Conservation (phyloP, 176 grass and related monocot species). For the Zoysia pacifica region DNA sequence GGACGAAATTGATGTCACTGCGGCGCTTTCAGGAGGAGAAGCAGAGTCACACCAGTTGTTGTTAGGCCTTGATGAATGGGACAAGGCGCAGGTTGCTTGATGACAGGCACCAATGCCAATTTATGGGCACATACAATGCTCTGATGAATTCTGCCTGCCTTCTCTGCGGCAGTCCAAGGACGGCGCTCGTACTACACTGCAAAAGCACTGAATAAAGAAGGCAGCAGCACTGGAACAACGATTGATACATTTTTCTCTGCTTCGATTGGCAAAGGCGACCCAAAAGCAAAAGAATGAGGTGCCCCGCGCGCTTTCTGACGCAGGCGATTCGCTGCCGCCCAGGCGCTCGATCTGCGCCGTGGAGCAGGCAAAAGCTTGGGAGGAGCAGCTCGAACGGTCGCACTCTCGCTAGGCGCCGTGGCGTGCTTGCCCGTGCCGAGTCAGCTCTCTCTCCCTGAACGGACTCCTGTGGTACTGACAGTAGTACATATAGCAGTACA, state of each 20-base stretch:
- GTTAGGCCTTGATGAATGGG: not conserved
- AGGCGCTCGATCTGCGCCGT: too few species aligned
- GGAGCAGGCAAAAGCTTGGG: not conserved
- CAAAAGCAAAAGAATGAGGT: constrained; percentile 19
- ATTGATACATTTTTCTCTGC: too few species aligned
- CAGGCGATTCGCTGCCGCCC: not conserved
- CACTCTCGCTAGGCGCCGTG: constrained; percentile 9
- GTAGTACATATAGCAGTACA: not conserved
- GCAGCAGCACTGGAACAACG: not conserved
- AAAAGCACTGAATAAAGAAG: not conserved
- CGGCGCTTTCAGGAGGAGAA: not conserved
- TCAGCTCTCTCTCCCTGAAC: not conserved
- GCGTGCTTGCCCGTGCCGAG: not conserved
- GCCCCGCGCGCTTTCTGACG: constrained; percentile 16
- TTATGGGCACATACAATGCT: constrained; percentile 1
- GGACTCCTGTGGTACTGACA: not conserved
- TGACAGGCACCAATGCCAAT: not conserved
- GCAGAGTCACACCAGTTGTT: not conserved
- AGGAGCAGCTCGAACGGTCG: not conserved
- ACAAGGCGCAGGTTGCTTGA: constrained; percentile 4
- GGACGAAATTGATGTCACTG: not conserved
- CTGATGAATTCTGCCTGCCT: too few species aligned
- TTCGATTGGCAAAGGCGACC: not conserved
- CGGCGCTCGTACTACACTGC: too few species aligned
- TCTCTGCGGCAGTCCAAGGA: not conserved